Base-by-base conservation (phyloP, 2,329 filamentous ascomycete genomes). In the Fusarium agapanthi region DNA sequence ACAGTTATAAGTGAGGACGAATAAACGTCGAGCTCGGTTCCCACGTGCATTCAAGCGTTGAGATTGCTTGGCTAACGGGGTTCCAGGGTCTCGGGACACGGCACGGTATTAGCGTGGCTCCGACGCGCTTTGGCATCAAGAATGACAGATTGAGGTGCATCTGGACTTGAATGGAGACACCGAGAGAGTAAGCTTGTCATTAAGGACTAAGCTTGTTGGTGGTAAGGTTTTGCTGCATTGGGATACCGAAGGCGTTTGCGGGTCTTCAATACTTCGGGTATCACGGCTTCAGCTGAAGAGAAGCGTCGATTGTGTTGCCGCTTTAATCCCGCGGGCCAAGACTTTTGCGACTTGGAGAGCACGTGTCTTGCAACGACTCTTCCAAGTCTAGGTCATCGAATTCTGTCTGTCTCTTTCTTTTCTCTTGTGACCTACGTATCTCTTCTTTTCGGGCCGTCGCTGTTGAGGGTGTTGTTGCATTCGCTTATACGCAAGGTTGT, bases 11-110 rank as follows among this genome's bases (percentile, higher is more conserved):
- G 16, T 20, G n/a, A n/a, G n/a, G 45, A 45, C 75, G 66, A 77
- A 77, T 77, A 62, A 68, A 61, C 13, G 35, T 26, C 18, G 35
- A 45, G 37, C 43, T 35, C 38, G n/a, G 30, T 40, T 55, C 65
- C 71, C 75, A 77, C 75, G 75, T 77, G 75, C 65, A 55, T 47
- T 30, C 37, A 37, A 41, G 43, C 64, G 69, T 67, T 66, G 63
- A 74, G 73, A 65, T 61, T 67, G 56, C 70, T 76, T 77, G 75
- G 75, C 70, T 56, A 48, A n/a, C 26, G 32, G 35, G 26, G 15
- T 47, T 56, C 61, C 48, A 47, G 72, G 69, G 63, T 67, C 48
- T 64, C 73, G 73, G 70, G 61, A 69, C 53, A 67, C 72, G 72
- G 72, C 71, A 73, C 69, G 61, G 69, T 44, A 53, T 50, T 60